A percentile compares a stretch with the other conserved stretches of the same genome.
Evolutionary conservation across 352 stramenopile genomes (phyloP).

Genomic region (Aphanomyces invadans): DNA sequence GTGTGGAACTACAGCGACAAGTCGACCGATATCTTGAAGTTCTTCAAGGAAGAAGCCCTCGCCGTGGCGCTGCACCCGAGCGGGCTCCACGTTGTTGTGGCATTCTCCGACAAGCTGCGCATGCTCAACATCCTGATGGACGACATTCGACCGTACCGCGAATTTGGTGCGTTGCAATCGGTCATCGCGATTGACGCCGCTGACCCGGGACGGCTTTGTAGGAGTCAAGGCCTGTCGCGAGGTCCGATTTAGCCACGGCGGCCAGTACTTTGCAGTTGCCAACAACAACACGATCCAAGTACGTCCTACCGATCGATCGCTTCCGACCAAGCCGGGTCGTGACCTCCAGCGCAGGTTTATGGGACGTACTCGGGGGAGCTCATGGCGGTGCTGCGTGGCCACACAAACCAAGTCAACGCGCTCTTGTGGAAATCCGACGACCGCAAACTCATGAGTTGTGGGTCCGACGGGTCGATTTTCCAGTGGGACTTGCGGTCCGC

Average conservation of each 20-base stretch:
- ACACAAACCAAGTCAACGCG: constrained; percentile 76
- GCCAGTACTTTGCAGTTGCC: constrained; percentile 84
- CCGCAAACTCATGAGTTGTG: constrained; percentile 62
- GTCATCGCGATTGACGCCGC: no score
- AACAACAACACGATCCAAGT: constrained; percentile 85
- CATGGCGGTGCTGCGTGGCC: constrained; percentile 55
- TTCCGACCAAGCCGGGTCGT: no score
- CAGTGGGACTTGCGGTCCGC: constrained; percentile 69
- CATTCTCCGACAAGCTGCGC: constrained; percentile 90
- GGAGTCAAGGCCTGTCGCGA: constrained; percentile 87
- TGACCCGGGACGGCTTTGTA: not conserved
- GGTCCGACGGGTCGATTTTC: constrained; percentile 66
- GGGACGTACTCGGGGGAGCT: constrained; percentile 71
- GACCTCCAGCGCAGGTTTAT: no score
- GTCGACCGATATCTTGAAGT: constrained; percentile 85
- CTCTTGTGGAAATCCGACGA: constrained; percentile 76
- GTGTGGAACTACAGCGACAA: constrained; percentile 94
- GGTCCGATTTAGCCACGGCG: constrained; percentile 85
- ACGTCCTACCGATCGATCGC: no score
- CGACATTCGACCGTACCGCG: constrained; percentile 78
- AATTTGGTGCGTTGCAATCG: constrained; percentile 54
- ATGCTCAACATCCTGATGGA: constrained; percentile 94
- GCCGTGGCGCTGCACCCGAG: constrained; percentile 88
- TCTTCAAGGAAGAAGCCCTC: constrained; percentile 86
- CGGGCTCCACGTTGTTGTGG: constrained; percentile 82